phyloP scores from a whole-genome alignment of 371 early-diverging fungal species.

The Syncephalastrum sp. region DNA sequence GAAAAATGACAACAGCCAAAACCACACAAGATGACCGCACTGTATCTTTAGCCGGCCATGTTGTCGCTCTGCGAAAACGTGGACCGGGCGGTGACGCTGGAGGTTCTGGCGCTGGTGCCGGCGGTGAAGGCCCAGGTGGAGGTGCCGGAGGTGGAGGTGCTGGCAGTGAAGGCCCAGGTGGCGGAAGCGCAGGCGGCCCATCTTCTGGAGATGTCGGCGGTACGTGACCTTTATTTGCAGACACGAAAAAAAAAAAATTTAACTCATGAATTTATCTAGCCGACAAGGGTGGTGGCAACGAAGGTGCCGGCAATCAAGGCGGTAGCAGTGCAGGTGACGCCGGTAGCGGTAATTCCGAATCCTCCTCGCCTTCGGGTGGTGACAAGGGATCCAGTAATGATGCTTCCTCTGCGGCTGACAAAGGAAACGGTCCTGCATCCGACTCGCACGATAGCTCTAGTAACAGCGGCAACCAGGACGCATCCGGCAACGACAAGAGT shows the following conservation, averaged over 20 bases:
- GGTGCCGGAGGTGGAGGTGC: neutral
- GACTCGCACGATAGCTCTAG: no score
- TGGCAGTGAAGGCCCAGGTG: neutral
- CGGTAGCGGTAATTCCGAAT: neutral
- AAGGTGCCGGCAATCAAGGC: neutral
- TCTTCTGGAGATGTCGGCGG: no score
- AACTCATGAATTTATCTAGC: no score
- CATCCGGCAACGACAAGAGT: neutral
- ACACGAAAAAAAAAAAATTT: no score
- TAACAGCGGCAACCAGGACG: neutral
- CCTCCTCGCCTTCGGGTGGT: neutral
- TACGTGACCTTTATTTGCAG: no score
- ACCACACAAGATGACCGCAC: neutral
- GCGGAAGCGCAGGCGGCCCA: neutral
- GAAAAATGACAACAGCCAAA: neutral
- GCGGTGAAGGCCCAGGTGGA: neutral
- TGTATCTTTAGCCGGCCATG: neutral
- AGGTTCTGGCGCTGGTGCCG: neutral
- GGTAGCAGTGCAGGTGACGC: slow-evolving; percentile 2
- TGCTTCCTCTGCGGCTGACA: slow-evolving; percentile 1
- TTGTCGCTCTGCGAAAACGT: neutral
- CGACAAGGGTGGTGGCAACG: neutral
- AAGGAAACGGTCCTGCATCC: neutral
- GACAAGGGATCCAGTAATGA: neutral
- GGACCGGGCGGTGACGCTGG: neutral